Evolutionary conservation across 164 flowering plant genomes (phyloP).

Genomic region (Dillenia suffruticosa): DNA sequence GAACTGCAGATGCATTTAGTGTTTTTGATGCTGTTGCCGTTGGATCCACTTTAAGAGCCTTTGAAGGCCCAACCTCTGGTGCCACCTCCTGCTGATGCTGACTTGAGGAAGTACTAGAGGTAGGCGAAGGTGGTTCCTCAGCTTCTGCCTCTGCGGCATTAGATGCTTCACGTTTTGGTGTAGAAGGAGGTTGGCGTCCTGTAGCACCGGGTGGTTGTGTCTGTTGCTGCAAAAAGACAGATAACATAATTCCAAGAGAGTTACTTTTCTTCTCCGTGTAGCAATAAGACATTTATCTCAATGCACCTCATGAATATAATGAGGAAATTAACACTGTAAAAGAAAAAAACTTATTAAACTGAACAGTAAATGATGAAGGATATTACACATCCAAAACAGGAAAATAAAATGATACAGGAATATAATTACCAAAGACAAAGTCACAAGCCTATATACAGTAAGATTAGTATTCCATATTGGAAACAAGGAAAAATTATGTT

Average conservation of each 20-base stretch:
- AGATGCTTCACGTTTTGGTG: conserved; percentile 31
- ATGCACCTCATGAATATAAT: too few species aligned
- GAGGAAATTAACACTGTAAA: too few species aligned
- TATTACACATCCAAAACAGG: too few species aligned
- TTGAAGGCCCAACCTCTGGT: conserved; percentile 26
- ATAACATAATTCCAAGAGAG: background rate
- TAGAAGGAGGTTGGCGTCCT: conserved; percentile 32
- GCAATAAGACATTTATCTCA: too few species aligned
- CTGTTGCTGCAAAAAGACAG: conserved; percentile 19
- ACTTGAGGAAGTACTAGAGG: conserved; percentile 43
- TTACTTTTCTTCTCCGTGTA: too few species aligned
- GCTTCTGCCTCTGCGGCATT: conserved; percentile 18
- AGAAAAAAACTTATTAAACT: too few species aligned
- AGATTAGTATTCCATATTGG: too few species aligned
- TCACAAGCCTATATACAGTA: too few species aligned
- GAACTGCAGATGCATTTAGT: conserved; percentile 19
- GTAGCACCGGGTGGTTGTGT: conserved; percentile 41
- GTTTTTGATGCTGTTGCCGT: conserved; percentile 17
- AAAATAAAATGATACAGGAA: too few species aligned
- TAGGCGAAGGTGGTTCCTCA: conserved; percentile 44
- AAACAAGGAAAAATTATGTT: too few species aligned
- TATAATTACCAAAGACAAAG: too few species aligned
- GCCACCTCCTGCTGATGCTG: conserved; percentile 27
- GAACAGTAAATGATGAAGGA: too few species aligned
- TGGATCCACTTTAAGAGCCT: conserved; percentile 21